Percentiles rank a stretch among this genome's conserved stretches.
phyloP scores from a whole-genome alignment of 2,329 filamentous ascomycete species.

The Colletotrichum aenigma region DNA sequence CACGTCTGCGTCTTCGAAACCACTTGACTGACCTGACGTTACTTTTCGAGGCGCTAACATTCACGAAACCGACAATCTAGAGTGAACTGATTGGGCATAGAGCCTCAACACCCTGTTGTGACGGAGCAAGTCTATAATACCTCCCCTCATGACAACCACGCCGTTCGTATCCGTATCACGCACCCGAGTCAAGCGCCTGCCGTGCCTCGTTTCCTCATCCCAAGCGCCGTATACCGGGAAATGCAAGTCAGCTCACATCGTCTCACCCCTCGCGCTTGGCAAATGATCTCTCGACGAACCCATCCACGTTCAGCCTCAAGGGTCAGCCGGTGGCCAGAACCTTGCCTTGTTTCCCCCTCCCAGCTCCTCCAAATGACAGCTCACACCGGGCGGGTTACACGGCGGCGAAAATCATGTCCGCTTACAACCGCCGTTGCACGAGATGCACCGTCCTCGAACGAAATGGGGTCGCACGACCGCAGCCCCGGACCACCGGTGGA shows the following conservation, averaged over 20 bases:
- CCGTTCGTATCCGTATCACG: not conserved
- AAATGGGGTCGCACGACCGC: not conserved
- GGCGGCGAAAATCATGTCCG: not conserved
- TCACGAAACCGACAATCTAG: accelerated
- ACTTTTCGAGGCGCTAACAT: not conserved
- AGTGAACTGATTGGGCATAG: not conserved
- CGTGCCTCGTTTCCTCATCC: not conserved
- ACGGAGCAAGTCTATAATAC: not conserved
- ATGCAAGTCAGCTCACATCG: not conserved
- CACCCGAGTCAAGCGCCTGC: not conserved
- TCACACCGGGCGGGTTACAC: not conserved
- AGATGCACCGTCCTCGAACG: not conserved
- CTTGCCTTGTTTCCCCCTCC: not conserved
- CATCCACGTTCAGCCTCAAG: not conserved
- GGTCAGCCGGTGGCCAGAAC: not conserved
- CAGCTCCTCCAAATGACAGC: not conserved
- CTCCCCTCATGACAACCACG: not conserved
- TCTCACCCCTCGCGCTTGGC: not conserved
- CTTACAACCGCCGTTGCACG: not conserved
- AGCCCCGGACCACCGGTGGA: not conserved
- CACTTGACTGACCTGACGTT: not conserved
- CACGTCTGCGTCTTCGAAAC: not conserved
- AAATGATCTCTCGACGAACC: not conserved
- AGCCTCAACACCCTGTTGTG: not conserved
- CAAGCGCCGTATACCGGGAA: not conserved